Conservation (phyloP, 805 yeast species). For the Wickerhamiella kurtzmanii region DNA sequence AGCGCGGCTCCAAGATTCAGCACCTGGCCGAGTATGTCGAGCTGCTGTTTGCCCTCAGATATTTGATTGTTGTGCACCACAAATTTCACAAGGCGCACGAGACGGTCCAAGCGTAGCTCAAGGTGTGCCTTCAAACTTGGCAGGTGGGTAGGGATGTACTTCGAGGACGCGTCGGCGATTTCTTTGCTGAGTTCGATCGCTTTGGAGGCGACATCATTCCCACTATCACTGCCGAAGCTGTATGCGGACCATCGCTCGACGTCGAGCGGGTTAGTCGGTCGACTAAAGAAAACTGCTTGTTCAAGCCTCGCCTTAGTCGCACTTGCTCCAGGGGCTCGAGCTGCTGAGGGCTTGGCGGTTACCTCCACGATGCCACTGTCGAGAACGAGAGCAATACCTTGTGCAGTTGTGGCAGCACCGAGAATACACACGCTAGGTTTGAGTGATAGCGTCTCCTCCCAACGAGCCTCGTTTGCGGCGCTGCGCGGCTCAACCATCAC, state of each 20-base stretch:
- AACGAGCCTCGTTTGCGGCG: conserved; percentile 25
- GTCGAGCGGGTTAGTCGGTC: conserved; percentile 33
- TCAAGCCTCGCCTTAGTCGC: conserved; percentile 43
- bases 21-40: not conserved
- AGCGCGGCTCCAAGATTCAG: not conserved
- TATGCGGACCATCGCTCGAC: conserved; percentile 22
- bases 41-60: conserved; percentile 10
- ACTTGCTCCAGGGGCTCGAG: not conserved
- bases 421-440: conserved; percentile 39
- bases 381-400: conserved; percentile 44
- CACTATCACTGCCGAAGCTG: conserved; percentile 21
- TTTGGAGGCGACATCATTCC: conserved; percentile 32
- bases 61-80: conserved; percentile 25
- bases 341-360: conserved; percentile 26
- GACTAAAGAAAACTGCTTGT: conserved; percentile 64
- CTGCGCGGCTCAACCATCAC: conserved; percentile 44
- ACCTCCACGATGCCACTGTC: conserved; percentile 14
- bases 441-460: conserved; percentile 71
- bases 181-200: conserved; percentile 38
- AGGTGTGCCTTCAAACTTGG: conserved; percentile 42
- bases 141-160: conserved; percentile 41
- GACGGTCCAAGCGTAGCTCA: conserved; percentile 34
- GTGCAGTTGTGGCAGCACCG: conserved; percentile 41
- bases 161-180: conserved; percentile 41
- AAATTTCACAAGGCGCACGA: conserved; percentile 34